Percentiles rank a stretch among this genome's conserved stretches.
These are phyloP conservation scores for Canavalia gladiata DNA, from an alignment of 306 rosid species.

Conservation along the genomic window DNA sequence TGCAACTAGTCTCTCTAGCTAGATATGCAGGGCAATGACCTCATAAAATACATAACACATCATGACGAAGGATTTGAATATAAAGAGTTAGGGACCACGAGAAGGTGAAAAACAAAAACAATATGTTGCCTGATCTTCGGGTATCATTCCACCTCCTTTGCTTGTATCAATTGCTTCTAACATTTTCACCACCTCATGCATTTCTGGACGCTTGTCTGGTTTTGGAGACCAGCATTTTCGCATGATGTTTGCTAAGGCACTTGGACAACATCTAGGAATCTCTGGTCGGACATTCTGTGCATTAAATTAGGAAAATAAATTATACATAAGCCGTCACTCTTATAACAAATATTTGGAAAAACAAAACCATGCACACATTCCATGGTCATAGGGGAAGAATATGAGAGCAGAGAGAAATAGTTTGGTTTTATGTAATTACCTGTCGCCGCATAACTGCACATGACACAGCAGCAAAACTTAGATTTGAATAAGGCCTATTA, in stretches of 20 bases:
- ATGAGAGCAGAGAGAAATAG: slow-evolving; percentile 8
- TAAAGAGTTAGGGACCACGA: slow-evolving; percentile 64
- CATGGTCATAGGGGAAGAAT: neutral
- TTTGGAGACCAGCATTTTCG: slow-evolving; percentile 77
- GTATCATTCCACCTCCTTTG: slow-evolving; percentile 84
- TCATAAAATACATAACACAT: neutral
- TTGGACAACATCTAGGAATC: slow-evolving; percentile 82
- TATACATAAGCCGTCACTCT: no score
- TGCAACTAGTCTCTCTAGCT: neutral
- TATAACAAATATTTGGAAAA: neutral
- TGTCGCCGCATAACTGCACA: slow-evolving; percentile 49
- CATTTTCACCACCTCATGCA: slow-evolving; percentile 79
- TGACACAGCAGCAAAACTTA: slow-evolving; percentile 70
- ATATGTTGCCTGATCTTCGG: slow-evolving; percentile 58
- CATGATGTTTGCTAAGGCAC: slow-evolving; percentile 65
- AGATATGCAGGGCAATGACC: neutral
- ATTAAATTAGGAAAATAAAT: neutral
- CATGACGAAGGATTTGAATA: neutral
- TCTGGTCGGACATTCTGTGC: slow-evolving; percentile 76
- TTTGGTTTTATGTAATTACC: no score
- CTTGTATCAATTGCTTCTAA: slow-evolving; percentile 78
- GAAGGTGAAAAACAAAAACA: slow-evolving; percentile 61
- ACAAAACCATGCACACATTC: neutral
- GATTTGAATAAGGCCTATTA: slow-evolving; percentile 76
- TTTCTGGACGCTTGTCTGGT: slow-evolving; percentile 77